A percentile compares a stretch with the other conserved stretches of the same genome.
These are phyloP conservation scores for Sporothrix curviconia DNA, from an alignment of 2,329 filamentous ascomycete species.

Conservation along the genomic window DNA sequence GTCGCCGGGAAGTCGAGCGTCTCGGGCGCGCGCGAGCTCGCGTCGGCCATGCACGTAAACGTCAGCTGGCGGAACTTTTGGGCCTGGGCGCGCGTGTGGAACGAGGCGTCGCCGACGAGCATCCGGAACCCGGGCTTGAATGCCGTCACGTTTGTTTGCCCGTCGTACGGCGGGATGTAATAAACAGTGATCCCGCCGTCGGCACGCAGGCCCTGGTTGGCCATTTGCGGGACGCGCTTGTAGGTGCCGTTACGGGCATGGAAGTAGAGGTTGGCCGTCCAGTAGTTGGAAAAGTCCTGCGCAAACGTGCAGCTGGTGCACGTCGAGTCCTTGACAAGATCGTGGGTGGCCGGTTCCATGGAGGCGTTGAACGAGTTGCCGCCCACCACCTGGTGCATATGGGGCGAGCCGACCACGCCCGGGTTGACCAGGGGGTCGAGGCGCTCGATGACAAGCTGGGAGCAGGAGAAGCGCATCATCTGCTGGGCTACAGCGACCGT, in stretches of 20 bases:
- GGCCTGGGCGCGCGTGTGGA: constrained; percentile 26
- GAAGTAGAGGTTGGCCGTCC: constrained; percentile 42
- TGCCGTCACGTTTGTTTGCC: constrained; percentile 31
- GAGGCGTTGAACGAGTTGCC: constrained; percentile 40
- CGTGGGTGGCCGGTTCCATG: constrained; percentile 33
- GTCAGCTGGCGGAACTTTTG: constrained; percentile 28
- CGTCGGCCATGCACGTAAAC: constrained; percentile 31
- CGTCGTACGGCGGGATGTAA: constrained; percentile 33
- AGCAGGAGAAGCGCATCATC: constrained; percentile 42
- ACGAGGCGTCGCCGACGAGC: constrained; percentile 35
- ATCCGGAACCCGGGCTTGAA: constrained; percentile 42
- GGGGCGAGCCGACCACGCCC: constrained; percentile 38
- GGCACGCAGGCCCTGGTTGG: constrained; percentile 40
- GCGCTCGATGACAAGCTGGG: constrained; percentile 41
- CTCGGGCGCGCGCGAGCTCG: constrained; percentile 28
- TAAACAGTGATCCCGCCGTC: constrained; percentile 39
- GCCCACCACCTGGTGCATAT: constrained; percentile 42
- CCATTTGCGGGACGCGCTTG: constrained; percentile 38
- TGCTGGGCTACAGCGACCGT: constrained; percentile 28
- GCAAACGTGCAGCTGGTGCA: constrained; percentile 39
- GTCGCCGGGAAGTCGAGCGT: constrained; percentile 34
- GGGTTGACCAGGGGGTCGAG: constrained; percentile 41
- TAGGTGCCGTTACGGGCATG: constrained; percentile 36
- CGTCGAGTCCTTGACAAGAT: constrained; percentile 31
- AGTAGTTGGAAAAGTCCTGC: constrained; percentile 42